phyloP scores from a whole-genome alignment of 2,329 filamentous ascomycete species.

The Mycosphaerella arachidis region DNA sequence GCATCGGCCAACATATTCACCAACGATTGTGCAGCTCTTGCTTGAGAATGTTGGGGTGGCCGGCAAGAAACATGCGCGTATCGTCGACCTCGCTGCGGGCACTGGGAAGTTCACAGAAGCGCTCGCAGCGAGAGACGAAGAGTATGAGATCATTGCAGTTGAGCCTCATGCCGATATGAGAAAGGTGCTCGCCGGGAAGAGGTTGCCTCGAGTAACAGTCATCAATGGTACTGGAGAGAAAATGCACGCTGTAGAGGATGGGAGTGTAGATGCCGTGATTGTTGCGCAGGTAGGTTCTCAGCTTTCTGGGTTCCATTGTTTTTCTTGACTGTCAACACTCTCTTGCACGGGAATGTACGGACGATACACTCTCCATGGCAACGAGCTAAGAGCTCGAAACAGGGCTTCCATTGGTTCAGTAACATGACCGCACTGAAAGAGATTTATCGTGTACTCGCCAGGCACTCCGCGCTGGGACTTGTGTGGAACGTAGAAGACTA shows the following conservation, averaged over 20 bases:
- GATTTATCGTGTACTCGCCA: constrained; percentile 62
- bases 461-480: constrained; percentile 57
- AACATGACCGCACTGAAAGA: constrained; percentile 58
- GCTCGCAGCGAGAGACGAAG: constrained; percentile 55
- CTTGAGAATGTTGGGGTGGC: constrained; percentile 53
- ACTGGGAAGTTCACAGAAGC: constrained; percentile 67
- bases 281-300: constrained; percentile 58
- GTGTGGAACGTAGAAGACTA: constrained; percentile 58
- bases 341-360: not conserved
- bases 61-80: constrained; percentile 38
- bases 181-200: constrained; percentile 55
- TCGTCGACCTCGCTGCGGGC: constrained; percentile 64
- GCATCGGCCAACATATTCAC: constrained; percentile 63
- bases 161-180: constrained; percentile 66
- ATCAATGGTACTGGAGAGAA: constrained; percentile 55
- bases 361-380: not conserved
- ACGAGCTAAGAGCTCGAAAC: constrained; percentile 14
- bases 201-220: constrained; percentile 52
- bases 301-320: not conserved
- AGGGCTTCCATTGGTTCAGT: constrained; percentile 59
- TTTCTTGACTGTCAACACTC: constrained; percentile 1
- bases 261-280: constrained; percentile 61
- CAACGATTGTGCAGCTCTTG: constrained; percentile 55
- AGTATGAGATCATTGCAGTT: constrained; percentile 57
- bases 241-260: constrained; percentile 51